Percentiles rank a stretch among this genome's conserved stretches.
phyloP scores from a whole-genome alignment of 306 rosid genomes.

The Medicago lupulina region DNA sequence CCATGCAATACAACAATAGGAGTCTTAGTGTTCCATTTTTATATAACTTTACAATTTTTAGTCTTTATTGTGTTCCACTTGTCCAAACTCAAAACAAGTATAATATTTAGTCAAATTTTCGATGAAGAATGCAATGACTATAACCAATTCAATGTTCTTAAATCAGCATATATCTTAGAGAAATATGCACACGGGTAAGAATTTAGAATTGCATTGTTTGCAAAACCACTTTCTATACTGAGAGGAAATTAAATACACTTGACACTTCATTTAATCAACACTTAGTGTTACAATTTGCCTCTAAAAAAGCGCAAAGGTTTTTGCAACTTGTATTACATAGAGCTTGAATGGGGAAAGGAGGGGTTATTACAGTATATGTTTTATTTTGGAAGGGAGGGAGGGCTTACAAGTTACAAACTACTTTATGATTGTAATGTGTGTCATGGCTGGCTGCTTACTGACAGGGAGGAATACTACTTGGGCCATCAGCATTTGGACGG shows the following conservation, averaged over 20 bases:
- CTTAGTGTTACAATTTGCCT: neutral
- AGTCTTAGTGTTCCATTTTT: neutral
- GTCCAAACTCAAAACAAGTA: neutral
- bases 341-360: conserved; percentile 16
- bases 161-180: neutral
- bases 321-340: neutral
- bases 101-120: neutral
- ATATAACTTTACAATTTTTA: neutral
- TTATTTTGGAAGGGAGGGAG: neutral
- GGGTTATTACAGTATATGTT: neutral
- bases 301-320: neutral
- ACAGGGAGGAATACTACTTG: conserved; percentile 91
- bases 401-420: neutral
- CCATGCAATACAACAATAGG: conserved; percentile 3
- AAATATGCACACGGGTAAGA: conserved; percentile 6
- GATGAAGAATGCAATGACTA: neutral
- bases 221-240: neutral
- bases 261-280: neutral
- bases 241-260: neutral
- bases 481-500: conserved; percentile 88
- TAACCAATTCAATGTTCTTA: neutral
- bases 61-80: conserved; percentile 4
- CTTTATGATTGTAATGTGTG: neutral
- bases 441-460: conserved; percentile 9
- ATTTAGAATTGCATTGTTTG: neutral